These are phyloP conservation scores for Fragilaria radians DNA, from an alignment of 108 stramenopile species.

Conservation along the genomic window DNA sequence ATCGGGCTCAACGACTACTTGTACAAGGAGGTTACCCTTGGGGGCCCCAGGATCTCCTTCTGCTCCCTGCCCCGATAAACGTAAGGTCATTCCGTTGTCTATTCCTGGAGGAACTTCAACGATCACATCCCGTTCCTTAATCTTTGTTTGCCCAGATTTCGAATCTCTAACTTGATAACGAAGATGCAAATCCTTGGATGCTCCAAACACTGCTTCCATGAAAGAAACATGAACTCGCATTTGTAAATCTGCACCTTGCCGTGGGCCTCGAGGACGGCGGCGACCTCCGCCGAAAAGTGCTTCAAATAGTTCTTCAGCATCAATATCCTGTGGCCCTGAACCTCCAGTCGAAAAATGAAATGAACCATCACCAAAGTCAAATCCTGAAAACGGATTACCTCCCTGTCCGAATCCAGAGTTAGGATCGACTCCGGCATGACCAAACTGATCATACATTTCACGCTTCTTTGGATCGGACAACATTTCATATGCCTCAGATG, in stretches of 20 bases:
- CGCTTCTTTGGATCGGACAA: slow-evolving; percentile 87
- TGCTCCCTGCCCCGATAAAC: slow-evolving; percentile 84
- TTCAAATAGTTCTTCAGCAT: slow-evolving; percentile 86
- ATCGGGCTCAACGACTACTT: slow-evolving; percentile 82
- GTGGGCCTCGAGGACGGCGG: slow-evolving; percentile 62
- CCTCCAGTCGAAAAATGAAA: slow-evolving; percentile 57
- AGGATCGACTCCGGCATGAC: slow-evolving; percentile 89
- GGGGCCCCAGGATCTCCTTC: slow-evolving; percentile 88
- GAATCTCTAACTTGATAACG: slow-evolving; percentile 66
- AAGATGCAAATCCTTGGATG: slow-evolving; percentile 70
- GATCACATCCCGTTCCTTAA: slow-evolving; percentile 76
- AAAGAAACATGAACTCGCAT: slow-evolving; percentile 78
- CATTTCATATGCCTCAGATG: slow-evolving; percentile 93
- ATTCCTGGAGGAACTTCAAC: slow-evolving; percentile 92
- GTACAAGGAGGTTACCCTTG: slow-evolving; percentile 83
- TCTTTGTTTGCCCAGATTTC: slow-evolving; percentile 48
- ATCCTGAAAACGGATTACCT: slow-evolving; percentile 45
- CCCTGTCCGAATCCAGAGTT: slow-evolving; percentile 55
- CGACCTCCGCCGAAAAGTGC: slow-evolving; percentile 73
- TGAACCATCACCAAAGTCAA: slow-evolving; percentile 66
- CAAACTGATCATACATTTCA: slow-evolving; percentile 82
- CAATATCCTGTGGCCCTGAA: slow-evolving; percentile 55
- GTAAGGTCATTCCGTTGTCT: slow-evolving; percentile 89
- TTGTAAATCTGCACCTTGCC: slow-evolving; percentile 84
- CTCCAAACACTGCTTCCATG: slow-evolving; percentile 86